phyloP scores from a whole-genome alignment of 2,329 filamentous ascomycete genomes.

The Aspergillus glaucus region DNA sequence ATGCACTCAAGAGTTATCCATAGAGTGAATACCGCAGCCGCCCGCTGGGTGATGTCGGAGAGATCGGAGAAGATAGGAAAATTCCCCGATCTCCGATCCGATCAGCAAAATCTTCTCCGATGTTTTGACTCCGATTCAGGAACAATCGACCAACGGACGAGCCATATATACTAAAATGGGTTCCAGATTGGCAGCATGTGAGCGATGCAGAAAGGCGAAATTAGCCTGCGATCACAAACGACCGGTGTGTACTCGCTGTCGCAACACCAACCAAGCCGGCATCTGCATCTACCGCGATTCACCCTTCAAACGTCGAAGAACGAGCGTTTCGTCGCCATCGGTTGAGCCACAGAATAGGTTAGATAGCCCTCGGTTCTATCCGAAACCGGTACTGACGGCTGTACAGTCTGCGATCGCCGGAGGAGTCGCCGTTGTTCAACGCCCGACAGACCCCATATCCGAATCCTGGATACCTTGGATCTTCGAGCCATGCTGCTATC shows the following conservation, averaged over 20 bases:
- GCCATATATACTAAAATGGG: too few species aligned
- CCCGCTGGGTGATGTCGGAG: too few species aligned
- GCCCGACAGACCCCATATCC: slow-evolving; percentile 20
- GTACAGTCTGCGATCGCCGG: slow-evolving; percentile 10
- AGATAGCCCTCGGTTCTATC: not conserved
- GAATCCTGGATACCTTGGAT: slow-evolving; percentile 23
- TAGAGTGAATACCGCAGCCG: too few species aligned
- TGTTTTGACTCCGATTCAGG: not conserved
- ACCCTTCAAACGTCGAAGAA: slow-evolving; percentile 19
- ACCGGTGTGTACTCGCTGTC: slow-evolving; percentile 2
- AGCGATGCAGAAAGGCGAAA: slow-evolving; percentile 3
- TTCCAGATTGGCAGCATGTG: slow-evolving; percentile 1
- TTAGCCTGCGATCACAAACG: slow-evolving; percentile 2
- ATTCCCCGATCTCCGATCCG: not conserved
- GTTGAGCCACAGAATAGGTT: not conserved
- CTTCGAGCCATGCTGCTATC: slow-evolving; percentile 24
- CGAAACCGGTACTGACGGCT: not conserved
- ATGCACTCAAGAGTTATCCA: too few species aligned
- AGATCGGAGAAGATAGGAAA: too few species aligned
- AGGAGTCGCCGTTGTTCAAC: slow-evolving; percentile 14
- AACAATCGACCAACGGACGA: not conserved
- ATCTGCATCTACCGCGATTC: slow-evolving; percentile 22
- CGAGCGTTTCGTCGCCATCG: slow-evolving; percentile 3
- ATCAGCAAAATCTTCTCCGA: not conserved
- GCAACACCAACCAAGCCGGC: slow-evolving; percentile 12